Percentiles rank a stretch among this genome's conserved stretches.
phyloP scores from a whole-genome alignment of 1,139 yeast genomes.

The Debaryomyces psychrophilus region DNA sequence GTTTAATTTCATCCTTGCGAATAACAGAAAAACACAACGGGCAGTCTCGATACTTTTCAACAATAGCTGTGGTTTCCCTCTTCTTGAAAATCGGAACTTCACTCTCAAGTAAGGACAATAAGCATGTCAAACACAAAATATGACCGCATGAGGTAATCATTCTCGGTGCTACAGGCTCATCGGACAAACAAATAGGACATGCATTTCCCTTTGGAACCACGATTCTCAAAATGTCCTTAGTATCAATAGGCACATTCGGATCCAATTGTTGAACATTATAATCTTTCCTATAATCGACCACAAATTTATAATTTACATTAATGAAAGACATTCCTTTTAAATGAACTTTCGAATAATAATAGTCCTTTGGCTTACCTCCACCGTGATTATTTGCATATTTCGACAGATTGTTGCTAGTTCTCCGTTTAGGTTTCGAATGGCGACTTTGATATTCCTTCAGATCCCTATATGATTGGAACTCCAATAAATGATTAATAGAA shows the following conservation, averaged over 20 bases:
- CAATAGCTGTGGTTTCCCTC: constrained; percentile 39
- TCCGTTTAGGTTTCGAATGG: constrained; percentile 18
- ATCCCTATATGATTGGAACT: constrained; percentile 57
- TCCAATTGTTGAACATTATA: constrained; percentile 62
- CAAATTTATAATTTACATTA: constrained; percentile 82
- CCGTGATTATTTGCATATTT: constrained; percentile 11
- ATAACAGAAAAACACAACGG: constrained; percentile 82
- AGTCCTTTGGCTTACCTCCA: constrained; percentile 7
- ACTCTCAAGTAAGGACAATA: constrained; percentile 69
- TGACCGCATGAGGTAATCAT: constrained; percentile 94
- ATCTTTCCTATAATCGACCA: constrained; percentile 65
- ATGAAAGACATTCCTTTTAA: constrained; percentile 74
- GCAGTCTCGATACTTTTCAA: constrained; percentile 68
- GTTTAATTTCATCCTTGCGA: constrained; percentile 59
- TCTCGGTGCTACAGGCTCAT: constrained; percentile 86
- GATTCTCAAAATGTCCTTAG: constrained; percentile 67
- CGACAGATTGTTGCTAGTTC: constrained; percentile 19
- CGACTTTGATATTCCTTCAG: constrained; percentile 47
- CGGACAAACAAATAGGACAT: constrained; percentile 91
- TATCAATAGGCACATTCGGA: constrained; percentile 74
- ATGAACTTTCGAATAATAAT: constrained; percentile 29
- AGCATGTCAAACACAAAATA: constrained; percentile 80
- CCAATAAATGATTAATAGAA: constrained; percentile 65
- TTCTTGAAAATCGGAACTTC: constrained; percentile 48
- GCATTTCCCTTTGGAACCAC: constrained; percentile 72